Conservation (phyloP, 192 early-diverging fungal species). For the Phycomyces nitens region DNA sequence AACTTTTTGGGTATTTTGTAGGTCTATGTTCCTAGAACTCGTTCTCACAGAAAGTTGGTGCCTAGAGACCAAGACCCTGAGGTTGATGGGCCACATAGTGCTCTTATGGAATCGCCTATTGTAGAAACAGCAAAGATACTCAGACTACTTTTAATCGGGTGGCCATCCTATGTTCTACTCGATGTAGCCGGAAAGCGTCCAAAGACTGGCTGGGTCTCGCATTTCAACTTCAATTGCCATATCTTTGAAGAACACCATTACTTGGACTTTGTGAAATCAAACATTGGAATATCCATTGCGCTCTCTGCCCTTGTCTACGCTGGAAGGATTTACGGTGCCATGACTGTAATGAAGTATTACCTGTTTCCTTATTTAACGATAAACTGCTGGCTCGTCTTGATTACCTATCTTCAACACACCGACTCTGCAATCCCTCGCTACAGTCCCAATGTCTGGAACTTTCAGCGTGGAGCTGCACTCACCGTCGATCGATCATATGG, state of each 20-base stretch:
- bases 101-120: slow-evolving; percentile 74
- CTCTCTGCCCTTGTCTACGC: slow-evolving; percentile 43
- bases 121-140: neutral
- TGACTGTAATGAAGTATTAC: slow-evolving; percentile 76
- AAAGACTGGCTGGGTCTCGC: slow-evolving; percentile 61
- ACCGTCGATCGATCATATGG: slow-evolving; percentile 91
- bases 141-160: slow-evolving; percentile 61
- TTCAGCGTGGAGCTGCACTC: slow-evolving; percentile 81
- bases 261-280: slow-evolving; percentile 64
- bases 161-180: slow-evolving; percentile 81
- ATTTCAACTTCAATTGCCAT: slow-evolving; percentile 76
- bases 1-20: too few relatives aligned
- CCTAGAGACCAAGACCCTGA: slow-evolving; percentile 34
- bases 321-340: slow-evolving; percentile 47
- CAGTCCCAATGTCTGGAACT: slow-evolving; percentile 77
- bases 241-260: slow-evolving; percentile 77
- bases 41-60: slow-evolving; percentile 52
- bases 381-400: slow-evolving; percentile 91
- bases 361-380: slow-evolving; percentile 83
- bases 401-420: slow-evolving; percentile 93
- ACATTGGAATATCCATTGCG: slow-evolving; percentile 58
- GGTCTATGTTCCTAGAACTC: slow-evolving; percentile 76
- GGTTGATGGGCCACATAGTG: slow-evolving; percentile 29
- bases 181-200: slow-evolving; percentile 80
- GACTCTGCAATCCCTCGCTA: slow-evolving; percentile 84